phyloP scores from a whole-genome alignment of 805 yeast species.

The Starmera quercuum region DNA sequence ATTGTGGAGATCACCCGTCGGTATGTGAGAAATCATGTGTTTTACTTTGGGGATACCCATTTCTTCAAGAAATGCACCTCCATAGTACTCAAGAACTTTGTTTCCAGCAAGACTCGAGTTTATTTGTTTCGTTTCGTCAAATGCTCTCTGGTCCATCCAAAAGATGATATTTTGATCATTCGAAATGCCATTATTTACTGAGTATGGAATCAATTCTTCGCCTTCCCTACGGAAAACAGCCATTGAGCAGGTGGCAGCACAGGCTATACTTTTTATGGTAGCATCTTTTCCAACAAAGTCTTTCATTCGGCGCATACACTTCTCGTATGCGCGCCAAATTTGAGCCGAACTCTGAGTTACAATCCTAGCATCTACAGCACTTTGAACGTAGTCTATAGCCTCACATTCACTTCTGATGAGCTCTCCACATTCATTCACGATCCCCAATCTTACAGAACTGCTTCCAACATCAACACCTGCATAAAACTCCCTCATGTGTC shows the following conservation, averaged over 20 bases:
- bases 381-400: slow-evolving; percentile 17
- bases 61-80: slow-evolving; percentile 44
- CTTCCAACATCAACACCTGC: slow-evolving; percentile 47
- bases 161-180: slow-evolving; percentile 36
- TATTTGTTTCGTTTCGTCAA: slow-evolving; percentile 23
- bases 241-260: slow-evolving; percentile 55
- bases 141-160: slow-evolving; percentile 54
- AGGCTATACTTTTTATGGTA: slow-evolving; percentile 23
- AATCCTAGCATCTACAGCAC: slow-evolving; percentile 12
- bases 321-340: slow-evolving; percentile 25
- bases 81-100: slow-evolving; percentile 21
- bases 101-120: slow-evolving; percentile 8
- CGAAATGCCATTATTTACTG: slow-evolving; percentile 22
- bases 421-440: slow-evolving; percentile 14
- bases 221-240: slow-evolving; percentile 30
- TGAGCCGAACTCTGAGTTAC: slow-evolving; percentile 35
- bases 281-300: background rate
- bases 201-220: slow-evolving; percentile 20
- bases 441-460: slow-evolving; percentile 36
- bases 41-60: slow-evolving; percentile 50
- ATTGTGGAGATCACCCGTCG: slow-evolving; percentile 10
- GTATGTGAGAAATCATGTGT: slow-evolving; percentile 25
- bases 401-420: slow-evolving; percentile 7
- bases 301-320: slow-evolving; percentile 14
- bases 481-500: background rate